Conservation (phyloP, 805 yeast genomes). For the Pichia deserticola region DNA sequence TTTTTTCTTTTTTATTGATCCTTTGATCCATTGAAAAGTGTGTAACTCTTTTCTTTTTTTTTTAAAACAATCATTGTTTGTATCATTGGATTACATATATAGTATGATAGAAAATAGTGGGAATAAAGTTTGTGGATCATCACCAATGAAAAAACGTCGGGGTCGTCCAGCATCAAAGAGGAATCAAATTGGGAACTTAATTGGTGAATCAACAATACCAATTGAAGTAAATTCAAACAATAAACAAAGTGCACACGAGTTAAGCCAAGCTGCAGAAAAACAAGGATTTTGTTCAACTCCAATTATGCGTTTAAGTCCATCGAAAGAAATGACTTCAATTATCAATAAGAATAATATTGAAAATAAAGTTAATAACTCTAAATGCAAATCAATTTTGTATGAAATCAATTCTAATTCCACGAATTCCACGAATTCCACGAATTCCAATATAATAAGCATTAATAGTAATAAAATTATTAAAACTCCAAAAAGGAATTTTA, state of each 20-base stretch:
- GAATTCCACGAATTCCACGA: background rate
- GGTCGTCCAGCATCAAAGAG: conserved; percentile 26
- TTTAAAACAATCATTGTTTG: too few relatives aligned
- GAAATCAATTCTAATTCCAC: background rate
- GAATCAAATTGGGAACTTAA: conserved; percentile 9
- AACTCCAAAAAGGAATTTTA: background rate
- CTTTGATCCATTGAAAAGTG: background rate
- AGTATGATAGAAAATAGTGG: background rate
- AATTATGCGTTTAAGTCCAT: conserved; percentile 27
- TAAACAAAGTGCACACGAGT: conserved; percentile 17
- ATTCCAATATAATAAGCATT: too few relatives aligned
- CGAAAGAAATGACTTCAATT: background rate
- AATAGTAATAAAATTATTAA: background rate
- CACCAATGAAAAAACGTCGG: conserved; percentile 17
- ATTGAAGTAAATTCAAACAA: conserved; percentile 15
- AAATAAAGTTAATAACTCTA: too few relatives aligned
- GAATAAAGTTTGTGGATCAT: background rate
- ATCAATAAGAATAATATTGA: too few relatives aligned
- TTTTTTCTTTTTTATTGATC: too few relatives aligned
- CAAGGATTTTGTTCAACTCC: conserved; percentile 27
- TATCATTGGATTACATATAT: background rate
- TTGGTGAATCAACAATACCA: conserved; percentile 23
- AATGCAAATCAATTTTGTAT: too few relatives aligned
- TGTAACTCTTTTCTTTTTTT: background rate
- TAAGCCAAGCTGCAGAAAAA: conserved; percentile 24